Evolutionary conservation across 768 basidiomycete species (phyloP), one percentile per base, ranked within the genome.

Genomic region (Floccularia luteovirens): DNA sequence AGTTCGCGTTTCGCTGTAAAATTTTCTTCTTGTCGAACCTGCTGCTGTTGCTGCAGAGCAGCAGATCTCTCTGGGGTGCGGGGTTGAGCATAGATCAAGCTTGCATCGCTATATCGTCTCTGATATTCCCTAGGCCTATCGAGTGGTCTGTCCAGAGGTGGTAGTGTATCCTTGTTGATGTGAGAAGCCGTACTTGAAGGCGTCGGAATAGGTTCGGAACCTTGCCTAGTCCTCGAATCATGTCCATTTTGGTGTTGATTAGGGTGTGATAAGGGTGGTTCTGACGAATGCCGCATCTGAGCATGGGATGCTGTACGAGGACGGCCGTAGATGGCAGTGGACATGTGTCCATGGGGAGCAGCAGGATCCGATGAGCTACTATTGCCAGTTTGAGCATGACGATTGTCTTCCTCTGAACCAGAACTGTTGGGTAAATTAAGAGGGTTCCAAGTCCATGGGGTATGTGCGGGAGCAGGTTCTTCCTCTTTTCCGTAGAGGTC

Each of bases 401-500:
- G n/a, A n/a, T n/a, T n/a, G n/a, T n/a, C n/a, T n/a, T n/a, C n/a
- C n/a, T n/a, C n/a, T n/a, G n/a, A n/a, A n/a, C n/a, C n/a, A n/a
- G n/a, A n/a, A n/a, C n/a, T 17, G 16, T 34, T 12, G 6, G 32
- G 7, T 8, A 34, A 19, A 6, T 12, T 34, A 12, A 34, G n/a
- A 34, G 32, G 32, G 16, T 70, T 77, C 84, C 84, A 87, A 41
- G 84, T 69, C 83, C 83, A 87, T 5, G 84, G 84, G 0, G 84
- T 85, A 11, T 70, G n/a, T 34, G 32, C n/a, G n/a, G 32, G 32
- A 30, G 60, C 60, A 20, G 46, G 53, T 23, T 57, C 50, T n/a
- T n/a, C n/a, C n/a, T n/a, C n/a, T 17, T 56, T 55, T 8, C 56
- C 59, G 24, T 60, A 56, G 35, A 55, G 47, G 46, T 70, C 50